Base-by-base conservation (phyloP, 208 protist species). In the Acanthamoeba royreba region DNA sequence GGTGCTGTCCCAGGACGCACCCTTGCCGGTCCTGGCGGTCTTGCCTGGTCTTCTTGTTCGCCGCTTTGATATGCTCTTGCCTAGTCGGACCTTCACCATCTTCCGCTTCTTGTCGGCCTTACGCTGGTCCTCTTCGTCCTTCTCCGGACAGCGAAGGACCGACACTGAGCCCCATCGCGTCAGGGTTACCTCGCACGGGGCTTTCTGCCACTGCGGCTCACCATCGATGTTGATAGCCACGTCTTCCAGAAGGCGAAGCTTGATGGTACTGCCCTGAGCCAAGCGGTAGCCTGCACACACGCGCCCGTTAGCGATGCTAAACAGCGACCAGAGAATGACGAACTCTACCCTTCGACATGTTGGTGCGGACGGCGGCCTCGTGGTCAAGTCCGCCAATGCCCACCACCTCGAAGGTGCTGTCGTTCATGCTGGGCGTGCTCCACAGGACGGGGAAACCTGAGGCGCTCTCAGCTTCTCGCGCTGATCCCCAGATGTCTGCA, bases 221-320 rank as follows among this genome's bases (percentile, higher is more conserved):
- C 83, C 83, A 17, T 90, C 83, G 55, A 49, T 49, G 52, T 90
- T 90, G 49, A 90, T 69, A 4, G 53, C 47, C 22, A 90, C 33
- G 52, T 90, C 83, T 31, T 45, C 40, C 38, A 69, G 2, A 0
- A 69, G 5, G 55, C 52, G 31, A 7, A 90, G 7, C 83, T 66
- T 90, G 53, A 90, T 58, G 22, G 4, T 61, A n/a, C 35, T 49
- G 7, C 83, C 83, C 40, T 90, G 83, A 35, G 31, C 83, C 52
- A 90, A n/a, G 0, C 40, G 83, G n/a, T 63, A 87, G 5, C 79
- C 77, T 72, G 61, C 17, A 19, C 9, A 25, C 13, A 55, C 19
- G n/a, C n/a, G n/a, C n/a, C n/a, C n/a, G 49, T 25, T 55, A 19
- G 49, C 19, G 49, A 55, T 55, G 49, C 9, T 55, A 19, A 55